These are phyloP conservation scores for Termitomyces sp. DNA, from an alignment of 768 basidiomycete species.

Conservation along the genomic window DNA sequence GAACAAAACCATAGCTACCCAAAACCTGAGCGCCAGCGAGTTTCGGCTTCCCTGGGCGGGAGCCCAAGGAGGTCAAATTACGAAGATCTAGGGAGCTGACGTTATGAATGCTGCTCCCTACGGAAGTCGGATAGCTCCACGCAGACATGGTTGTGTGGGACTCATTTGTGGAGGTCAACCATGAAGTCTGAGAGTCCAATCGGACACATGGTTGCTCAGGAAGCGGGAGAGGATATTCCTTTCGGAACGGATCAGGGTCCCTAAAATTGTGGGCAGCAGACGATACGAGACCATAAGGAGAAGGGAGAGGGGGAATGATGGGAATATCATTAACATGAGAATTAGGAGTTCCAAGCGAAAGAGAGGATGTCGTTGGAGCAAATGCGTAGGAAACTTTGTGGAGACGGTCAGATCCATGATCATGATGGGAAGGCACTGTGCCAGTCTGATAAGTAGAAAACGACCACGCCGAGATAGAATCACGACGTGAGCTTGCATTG, in stretches of 20 bases:
- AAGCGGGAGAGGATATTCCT: constrained; percentile 36
- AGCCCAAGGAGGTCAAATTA: constrained; percentile 31
- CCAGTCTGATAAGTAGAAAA: constrained; percentile 62
- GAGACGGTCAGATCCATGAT: constrained; percentile 23
- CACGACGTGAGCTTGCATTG: constrained; percentile 46
- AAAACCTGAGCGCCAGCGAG: constrained; percentile 57
- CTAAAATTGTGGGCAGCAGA: constrained; percentile 30
- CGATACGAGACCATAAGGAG: constrained; percentile 46
- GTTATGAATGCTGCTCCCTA: constrained; percentile 26
- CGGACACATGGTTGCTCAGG: constrained; percentile 39
- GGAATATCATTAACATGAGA: constrained; percentile 44
- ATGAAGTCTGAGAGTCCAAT: constrained; percentile 64
- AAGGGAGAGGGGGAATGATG: constrained; percentile 68
- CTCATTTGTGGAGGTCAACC: constrained; percentile 61
- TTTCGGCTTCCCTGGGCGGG: constrained; percentile 46
- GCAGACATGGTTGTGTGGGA: constrained; percentile 54
- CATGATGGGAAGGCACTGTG: constrained; percentile 30
- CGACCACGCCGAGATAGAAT: constrained; percentile 65
- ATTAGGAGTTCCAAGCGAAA: constrained; percentile 52
- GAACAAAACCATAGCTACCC: constrained; percentile 63
- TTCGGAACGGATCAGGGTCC: constrained; percentile 63
- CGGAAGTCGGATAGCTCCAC: constrained; percentile 64
- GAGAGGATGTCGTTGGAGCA: constrained; percentile 50
- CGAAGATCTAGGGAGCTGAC: constrained; percentile 37
- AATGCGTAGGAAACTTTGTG: constrained; percentile 35